A percentile compares a stretch with the other conserved stretches of the same genome.
phyloP scores from a whole-genome alignment of 78 protist species.

The Tieghemostelium lacteum region DNA sequence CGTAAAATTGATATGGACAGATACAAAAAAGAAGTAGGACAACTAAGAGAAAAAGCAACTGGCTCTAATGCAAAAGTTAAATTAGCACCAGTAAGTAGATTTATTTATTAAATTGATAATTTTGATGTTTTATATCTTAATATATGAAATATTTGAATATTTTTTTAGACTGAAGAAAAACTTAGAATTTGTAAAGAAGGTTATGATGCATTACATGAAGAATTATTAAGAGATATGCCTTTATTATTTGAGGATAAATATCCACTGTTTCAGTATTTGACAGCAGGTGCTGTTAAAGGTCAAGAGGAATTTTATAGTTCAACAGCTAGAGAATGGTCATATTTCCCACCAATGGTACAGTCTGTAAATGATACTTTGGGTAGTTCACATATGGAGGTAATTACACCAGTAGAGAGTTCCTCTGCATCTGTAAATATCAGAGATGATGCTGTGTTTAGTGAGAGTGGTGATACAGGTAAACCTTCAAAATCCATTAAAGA shows the following conservation, averaged over 20 bases:
- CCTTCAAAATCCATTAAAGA: slow-evolving; percentile 30
- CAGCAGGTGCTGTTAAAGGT: slow-evolving; percentile 49
- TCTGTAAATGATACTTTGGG: slow-evolving; percentile 46
- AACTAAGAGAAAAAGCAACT: slow-evolving; percentile 60
- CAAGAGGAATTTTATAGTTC: slow-evolving; percentile 42
- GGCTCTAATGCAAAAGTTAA: slow-evolving; percentile 17
- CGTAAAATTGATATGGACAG: slow-evolving; percentile 79
- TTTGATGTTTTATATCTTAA: not conserved
- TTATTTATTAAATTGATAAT: not conserved
- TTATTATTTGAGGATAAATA: slow-evolving; percentile 39
- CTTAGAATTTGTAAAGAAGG: slow-evolving; percentile 66
- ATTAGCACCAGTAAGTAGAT: slow-evolving; percentile 43
- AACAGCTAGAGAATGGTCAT: slow-evolving; percentile 39
- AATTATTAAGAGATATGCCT: slow-evolving; percentile 63
- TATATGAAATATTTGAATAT: too few species aligned
- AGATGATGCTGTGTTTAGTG: slow-evolving; percentile 64
- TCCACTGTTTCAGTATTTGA: slow-evolving; percentile 7
- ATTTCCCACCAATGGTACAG: slow-evolving; percentile 26
- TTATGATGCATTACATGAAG: slow-evolving; percentile 51
- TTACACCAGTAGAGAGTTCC: slow-evolving; percentile 44
- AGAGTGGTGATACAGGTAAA: too few species aligned
- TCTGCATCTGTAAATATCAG: slow-evolving; percentile 67
- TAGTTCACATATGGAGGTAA: slow-evolving; percentile 45
- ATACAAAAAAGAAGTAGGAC: slow-evolving; percentile 77
- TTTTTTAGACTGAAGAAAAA: slow-evolving; percentile 67